Base-by-base conservation (phyloP, 1,284 basidiomycete genomes). In the Tranzscheliella williamsii region DNA sequence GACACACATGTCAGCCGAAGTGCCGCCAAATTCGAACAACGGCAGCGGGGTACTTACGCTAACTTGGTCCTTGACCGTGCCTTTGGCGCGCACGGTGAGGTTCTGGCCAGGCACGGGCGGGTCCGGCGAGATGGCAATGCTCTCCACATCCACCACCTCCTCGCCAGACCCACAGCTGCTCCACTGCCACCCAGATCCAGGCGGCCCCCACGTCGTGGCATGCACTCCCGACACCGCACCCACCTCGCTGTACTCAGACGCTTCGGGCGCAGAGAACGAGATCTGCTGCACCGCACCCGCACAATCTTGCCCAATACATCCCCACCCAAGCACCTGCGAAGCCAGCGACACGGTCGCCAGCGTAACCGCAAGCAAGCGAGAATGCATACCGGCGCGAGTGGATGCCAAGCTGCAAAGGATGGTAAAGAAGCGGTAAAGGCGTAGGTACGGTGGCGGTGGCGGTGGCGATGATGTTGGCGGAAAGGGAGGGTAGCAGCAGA, bases 21-120 rank as follows among this genome's bases (percentile, higher is more conserved):
- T 9, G 27, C 16, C 8, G 38, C 5, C 15, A 7, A 8, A 27
- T 12, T 16, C 41, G 29, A 21, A 32, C n/a, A 13, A 23, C 16
- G 32, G 16, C 27, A 31, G 11, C n/a, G n/a, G n/a, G n/a, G 16
- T 12, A 72, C 72, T 50, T 48, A 75, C 72, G 38, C 69, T 55
- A 15, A 75, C 55, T 34, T 49, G 36, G 7, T 49, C 39, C 35
- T 52, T 47, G 44, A 72, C 48, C 21, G 54, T 56, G 24, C 72
- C 75, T 32, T 56, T 66, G 15, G 67, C 75, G 13, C 39, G 51
- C 15, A 77, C 57, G 15, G 73, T 77, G 34, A 77, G 57, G 43
- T 76, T 75, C 39, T 68, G 58, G 13, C 75, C 75, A 4, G 62
- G 56, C 24, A 60, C 38, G n/a, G 75, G 75, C n/a, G 72, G 70